Evolutionary conservation across 1,139 yeast genomes (phyloP).

Genomic region (Suhomyces bribrorum): DNA sequence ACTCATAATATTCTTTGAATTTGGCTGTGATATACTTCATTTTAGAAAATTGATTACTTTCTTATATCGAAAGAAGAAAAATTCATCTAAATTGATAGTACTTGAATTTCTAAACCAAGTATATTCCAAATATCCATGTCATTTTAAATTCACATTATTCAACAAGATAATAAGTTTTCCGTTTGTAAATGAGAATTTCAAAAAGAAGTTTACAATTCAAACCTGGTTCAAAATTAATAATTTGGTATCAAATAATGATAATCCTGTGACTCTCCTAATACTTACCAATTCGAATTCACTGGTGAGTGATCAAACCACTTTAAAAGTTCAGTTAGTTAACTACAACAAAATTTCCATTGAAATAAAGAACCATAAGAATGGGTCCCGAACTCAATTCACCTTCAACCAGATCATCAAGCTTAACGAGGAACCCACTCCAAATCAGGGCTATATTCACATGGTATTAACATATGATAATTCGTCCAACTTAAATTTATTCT

Average conservation of each 20-base stretch:
- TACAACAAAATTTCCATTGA: conserved; percentile 36
- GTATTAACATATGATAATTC: conserved; percentile 41
- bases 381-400: conserved; percentile 31
- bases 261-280: conserved; percentile 27
- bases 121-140: conserved; percentile 26
- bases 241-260: conserved; percentile 15
- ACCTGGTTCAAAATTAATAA: conserved; percentile 39
- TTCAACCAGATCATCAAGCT: conserved; percentile 35
- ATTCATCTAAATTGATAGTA: conserved; percentile 19
- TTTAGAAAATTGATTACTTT: conserved; percentile 26
- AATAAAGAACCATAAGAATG: conserved; percentile 25
- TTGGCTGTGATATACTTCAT: conserved; percentile 35
- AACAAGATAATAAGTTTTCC: conserved; percentile 20
- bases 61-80: conserved; percentile 10
- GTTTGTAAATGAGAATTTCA: conserved; percentile 11
- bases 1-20: conserved; percentile 31
- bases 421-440: neutral
- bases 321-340: conserved; percentile 33
- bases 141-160: conserved; percentile 35
- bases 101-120: conserved; percentile 29
- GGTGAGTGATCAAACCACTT: conserved; percentile 22
- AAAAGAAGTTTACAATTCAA: conserved; percentile 27
- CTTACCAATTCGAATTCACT: conserved; percentile 29
- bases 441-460: conserved; percentile 35
- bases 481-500: conserved; percentile 37